Base-by-base conservation (phyloP, 805 yeast species). In the Metschnikowia arizonensis region DNA sequence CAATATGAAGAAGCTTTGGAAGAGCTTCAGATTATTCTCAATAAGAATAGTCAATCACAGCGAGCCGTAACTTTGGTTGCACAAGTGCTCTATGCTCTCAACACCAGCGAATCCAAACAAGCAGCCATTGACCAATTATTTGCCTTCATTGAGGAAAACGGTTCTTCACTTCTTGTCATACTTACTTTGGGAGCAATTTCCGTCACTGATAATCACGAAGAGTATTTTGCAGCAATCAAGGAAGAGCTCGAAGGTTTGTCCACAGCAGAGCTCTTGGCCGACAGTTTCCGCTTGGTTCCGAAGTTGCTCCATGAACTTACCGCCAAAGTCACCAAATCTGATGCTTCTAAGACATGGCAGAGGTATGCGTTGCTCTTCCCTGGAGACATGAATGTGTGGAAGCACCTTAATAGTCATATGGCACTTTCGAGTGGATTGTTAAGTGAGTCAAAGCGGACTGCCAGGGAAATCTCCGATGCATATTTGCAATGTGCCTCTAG, bases 101-200 rank as follows among this genome's bases (percentile, higher is more conserved):
- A 81, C n/a, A 77, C 81, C 0, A 80, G 77, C n/a, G 93, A 85
- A 4, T 81, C 93, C 1, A 82, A 80, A 47, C 84, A 81, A 50
- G 90, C 89, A 1, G 96, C 97, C 0, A 58, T 86, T 38, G 96
- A 89, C 55, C 96, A 88, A 61, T 64, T 91, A 35, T 83, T 85
- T 54, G 73, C 76, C 19, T 79, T 74, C 54, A 78, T 89, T 33
- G 83, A 77, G 48, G 69, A 66, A 3, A 63, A 76, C 46, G 96
- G 95, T 0, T 71, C 85, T 1, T 79, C 89, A 2, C 64, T 88
- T 37, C 57, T 79, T 19, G 79, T 86, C 1, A 82, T 87, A 0
- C 63, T 90, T 47, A 78, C 88, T 1, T 69, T 91, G 33, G 97
- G 96, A 4, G 89, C 95, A 0, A 80, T 91, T 18, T 73, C 87